Percentiles rank a stretch among this genome's conserved stretches.
Conservation (phyloP, 2,329 filamentous ascomycete genomes). For the Pseudocercospora macadamiae region DNA sequence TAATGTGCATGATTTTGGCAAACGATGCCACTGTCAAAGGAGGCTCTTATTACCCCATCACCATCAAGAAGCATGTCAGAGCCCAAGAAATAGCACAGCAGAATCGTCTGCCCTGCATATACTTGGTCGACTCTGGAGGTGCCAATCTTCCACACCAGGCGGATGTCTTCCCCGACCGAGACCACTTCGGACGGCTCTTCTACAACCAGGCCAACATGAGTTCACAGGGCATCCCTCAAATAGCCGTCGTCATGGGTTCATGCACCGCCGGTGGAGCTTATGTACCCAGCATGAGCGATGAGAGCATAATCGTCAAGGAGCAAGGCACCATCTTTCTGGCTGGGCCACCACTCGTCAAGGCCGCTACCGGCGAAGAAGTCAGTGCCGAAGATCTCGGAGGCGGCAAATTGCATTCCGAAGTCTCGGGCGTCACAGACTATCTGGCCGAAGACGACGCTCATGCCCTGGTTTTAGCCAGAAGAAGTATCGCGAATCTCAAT, state of each 20-base stretch:
- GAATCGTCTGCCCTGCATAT: slow-evolving; percentile 84
- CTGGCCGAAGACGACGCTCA: slow-evolving; percentile 93
- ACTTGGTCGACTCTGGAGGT: slow-evolving; percentile 93
- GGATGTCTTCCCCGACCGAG: slow-evolving; percentile 91
- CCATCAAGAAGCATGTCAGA: slow-evolving; percentile 93
- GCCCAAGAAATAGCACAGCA: slow-evolving; percentile 90
- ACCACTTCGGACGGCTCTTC: slow-evolving; percentile 97
- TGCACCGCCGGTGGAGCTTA: slow-evolving; percentile 96
- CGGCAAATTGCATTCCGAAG: slow-evolving; percentile 83
- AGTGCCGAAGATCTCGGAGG: slow-evolving; percentile 89
- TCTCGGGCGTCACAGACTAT: slow-evolving; percentile 94
- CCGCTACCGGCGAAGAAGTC: slow-evolving; percentile 90
- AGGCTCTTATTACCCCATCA: slow-evolving; percentile 95
- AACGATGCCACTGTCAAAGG: slow-evolving; percentile 98
- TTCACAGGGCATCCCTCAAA: slow-evolving; percentile 82
- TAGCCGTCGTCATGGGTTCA: slow-evolving; percentile 94
- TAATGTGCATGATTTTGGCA: slow-evolving; percentile 88
- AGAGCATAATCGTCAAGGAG: slow-evolving; percentile 92
- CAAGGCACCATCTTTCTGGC: slow-evolving; percentile 98
- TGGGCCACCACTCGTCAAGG: slow-evolving; percentile 91
- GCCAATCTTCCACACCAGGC: slow-evolving; percentile 94
- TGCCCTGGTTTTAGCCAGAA: slow-evolving; percentile 79
- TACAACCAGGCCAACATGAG: slow-evolving; percentile 98
- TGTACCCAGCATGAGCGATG: slow-evolving; percentile 95
- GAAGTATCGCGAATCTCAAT: slow-evolving; percentile 87